Conservation (phyloP, 2,329 filamentous ascomycete genomes). For the Myriosclerotinia curreyana region DNA sequence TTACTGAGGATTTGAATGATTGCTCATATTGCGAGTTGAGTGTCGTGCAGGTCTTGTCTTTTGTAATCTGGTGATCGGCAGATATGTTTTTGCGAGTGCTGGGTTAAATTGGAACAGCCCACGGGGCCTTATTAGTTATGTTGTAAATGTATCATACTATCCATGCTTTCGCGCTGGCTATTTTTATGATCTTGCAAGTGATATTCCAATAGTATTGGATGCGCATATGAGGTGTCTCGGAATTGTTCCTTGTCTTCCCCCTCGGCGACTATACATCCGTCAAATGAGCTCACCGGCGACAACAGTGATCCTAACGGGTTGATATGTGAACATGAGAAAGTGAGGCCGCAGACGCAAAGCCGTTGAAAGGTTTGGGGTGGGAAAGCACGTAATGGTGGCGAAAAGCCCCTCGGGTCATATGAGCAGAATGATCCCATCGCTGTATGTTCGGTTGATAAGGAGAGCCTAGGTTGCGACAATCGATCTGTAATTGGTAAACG, state of each 20-base stretch:
- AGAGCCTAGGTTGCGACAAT: background rate
- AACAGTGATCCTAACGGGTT: background rate
- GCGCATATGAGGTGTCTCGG: background rate
- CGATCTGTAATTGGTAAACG: background rate
- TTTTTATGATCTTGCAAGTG: background rate
- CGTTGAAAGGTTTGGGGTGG: background rate
- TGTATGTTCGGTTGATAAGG: background rate
- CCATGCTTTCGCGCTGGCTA: background rate
- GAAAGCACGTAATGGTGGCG: conserved; percentile 11
- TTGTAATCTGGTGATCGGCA: background rate
- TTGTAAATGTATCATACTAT: background rate
- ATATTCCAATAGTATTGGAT: background rate
- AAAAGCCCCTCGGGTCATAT: conserved; percentile 6
- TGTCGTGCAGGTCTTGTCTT: background rate
- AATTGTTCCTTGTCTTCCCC: background rate
- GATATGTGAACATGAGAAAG: no score
- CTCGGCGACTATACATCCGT: background rate
- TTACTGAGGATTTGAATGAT: no score
- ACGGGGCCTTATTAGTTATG: no score
- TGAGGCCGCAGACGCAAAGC: background rate
- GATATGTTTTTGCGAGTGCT: background rate
- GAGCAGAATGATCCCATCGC: background rate
- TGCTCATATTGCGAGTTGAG: background rate
- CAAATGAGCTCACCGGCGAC: background rate
- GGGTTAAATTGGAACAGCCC: background rate